phyloP scores from a whole-genome alignment of 352 stramenopile genomes.

The Albugo laibachii region DNA sequence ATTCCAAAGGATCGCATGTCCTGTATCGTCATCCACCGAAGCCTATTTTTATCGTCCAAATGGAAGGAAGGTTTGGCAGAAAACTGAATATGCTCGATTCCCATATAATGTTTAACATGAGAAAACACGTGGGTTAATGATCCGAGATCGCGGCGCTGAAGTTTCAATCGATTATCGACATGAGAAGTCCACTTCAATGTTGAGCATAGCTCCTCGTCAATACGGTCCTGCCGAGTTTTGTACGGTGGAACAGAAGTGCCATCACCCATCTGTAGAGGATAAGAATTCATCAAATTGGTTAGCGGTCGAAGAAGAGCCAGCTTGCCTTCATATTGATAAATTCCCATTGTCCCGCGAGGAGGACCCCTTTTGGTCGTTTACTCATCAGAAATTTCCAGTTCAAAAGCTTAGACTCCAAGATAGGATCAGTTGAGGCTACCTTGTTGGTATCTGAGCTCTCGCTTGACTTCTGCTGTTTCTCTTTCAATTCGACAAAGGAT shows the following conservation, averaged over 20 bases:
- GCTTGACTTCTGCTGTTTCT: neutral
- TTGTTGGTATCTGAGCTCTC: neutral
- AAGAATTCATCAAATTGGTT: too few relatives aligned
- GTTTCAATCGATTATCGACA: conserved; percentile 4
- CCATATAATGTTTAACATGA: conserved; percentile 82
- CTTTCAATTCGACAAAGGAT: conserved; percentile 12
- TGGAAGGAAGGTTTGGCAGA: conserved; percentile 6
- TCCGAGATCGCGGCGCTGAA: conserved; percentile 30
- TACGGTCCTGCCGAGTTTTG: conserved; percentile 31
- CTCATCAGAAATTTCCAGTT: conserved; percentile 58
- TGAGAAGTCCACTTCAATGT: conserved; percentile 6
- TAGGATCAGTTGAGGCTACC: neutral
- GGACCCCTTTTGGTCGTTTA: conserved; percentile 38
- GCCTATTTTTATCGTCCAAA: neutral
- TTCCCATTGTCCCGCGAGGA: conserved; percentile 78
- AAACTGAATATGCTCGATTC: conserved; percentile 68
- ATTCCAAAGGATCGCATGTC: conserved; percentile 70
- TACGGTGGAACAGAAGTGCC: conserved; percentile 42
- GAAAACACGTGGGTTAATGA: conserved; percentile 80
- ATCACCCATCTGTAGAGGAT: conserved; percentile 21
- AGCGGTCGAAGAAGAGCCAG: too few relatives aligned
- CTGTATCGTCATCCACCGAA: conserved; percentile 53
- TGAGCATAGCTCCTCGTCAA: conserved; percentile 6
- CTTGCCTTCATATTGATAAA: conserved; percentile 50
- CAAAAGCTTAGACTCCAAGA: neutral